Evolutionary conservation across 2,329 filamentous ascomycete genomes (phyloP).

Genomic region (Trichoderma sp.): DNA sequence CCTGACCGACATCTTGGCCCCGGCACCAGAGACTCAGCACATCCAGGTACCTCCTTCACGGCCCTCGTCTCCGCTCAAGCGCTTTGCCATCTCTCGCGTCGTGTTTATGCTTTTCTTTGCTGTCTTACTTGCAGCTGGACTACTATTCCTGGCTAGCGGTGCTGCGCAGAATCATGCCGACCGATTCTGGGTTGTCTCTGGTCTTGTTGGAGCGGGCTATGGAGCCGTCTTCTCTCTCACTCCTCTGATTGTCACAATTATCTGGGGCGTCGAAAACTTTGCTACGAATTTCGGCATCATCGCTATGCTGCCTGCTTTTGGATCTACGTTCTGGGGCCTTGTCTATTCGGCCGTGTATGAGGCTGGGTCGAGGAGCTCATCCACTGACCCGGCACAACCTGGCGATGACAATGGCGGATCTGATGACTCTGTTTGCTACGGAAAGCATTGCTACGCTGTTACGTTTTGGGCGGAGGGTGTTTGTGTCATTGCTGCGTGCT

Average conservation of each 20-base stretch:
- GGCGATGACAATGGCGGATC: constrained; percentile 36
- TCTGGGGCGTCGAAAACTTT: constrained; percentile 99
- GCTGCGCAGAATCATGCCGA: constrained; percentile 71
- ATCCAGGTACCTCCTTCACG: constrained; percentile 46
- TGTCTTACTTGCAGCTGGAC: constrained; percentile 71
- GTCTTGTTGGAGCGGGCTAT: constrained; percentile 85
- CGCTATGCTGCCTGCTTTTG: constrained; percentile 84
- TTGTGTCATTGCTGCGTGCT: constrained; percentile 76
- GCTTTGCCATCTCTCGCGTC: constrained; percentile 72
- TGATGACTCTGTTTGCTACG: constrained; percentile 71
- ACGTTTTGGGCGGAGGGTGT: constrained; percentile 86
- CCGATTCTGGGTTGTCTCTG: constrained; percentile 83
- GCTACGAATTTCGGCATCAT: constrained; percentile 98
- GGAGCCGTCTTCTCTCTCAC: constrained; percentile 87
- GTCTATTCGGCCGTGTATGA: constrained; percentile 86
- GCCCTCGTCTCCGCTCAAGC: constrained; percentile 35
- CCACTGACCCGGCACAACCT: constrained; percentile 29
- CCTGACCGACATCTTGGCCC: constrained; percentile 83
- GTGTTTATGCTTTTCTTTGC: constrained; percentile 77
- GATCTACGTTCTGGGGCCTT: constrained; percentile 85
- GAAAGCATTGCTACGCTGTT: constrained; percentile 74
- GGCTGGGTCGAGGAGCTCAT: constrained; percentile 55
- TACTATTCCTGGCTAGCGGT: constrained; percentile 77
- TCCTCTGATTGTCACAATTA: constrained; percentile 91
- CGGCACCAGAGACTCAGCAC: constrained; percentile 61